phyloP scores from a whole-genome alignment of 164 flowering plant genomes.

The Akebia trifoliata region DNA sequence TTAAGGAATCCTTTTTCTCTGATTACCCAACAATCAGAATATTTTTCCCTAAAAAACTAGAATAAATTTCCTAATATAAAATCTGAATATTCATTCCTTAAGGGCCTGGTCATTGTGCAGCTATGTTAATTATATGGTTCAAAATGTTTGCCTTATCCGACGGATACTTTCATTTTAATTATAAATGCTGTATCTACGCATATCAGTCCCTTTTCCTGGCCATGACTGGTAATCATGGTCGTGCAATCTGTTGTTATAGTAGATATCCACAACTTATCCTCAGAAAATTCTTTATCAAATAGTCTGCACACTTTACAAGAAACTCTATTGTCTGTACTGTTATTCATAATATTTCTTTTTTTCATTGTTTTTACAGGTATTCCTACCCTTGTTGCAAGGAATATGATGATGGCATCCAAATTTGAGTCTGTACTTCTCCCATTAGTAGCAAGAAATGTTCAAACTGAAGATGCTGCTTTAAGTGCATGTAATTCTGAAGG shows the following conservation, averaged over 20 bases:
- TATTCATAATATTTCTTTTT: background rate
- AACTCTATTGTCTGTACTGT: background rate
- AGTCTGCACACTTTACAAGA: background rate
- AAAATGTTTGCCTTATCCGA: no score
- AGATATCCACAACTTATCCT: no score
- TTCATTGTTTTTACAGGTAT: constrained; percentile 45
- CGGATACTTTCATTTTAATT: no score
- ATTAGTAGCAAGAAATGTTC: constrained; percentile 68
- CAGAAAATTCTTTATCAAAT: no score
- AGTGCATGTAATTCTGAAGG: constrained; percentile 79
- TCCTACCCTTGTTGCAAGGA: constrained; percentile 88
- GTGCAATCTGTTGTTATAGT: no score
- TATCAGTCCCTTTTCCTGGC: no score
- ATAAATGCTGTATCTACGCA: no score
- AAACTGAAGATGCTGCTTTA: constrained; percentile 50
- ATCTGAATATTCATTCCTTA: background rate
- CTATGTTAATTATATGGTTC: no score
- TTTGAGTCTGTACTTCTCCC: constrained; percentile 73
- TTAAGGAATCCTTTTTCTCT: background rate
- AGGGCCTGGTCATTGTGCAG: background rate
- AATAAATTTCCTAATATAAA: background rate
- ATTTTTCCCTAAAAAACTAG: background rate
- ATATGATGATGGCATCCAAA: constrained; percentile 69
- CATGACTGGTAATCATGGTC: no score
- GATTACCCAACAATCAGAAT: background rate